Conservation (phyloP, 345 rosid genomes). For the Citrus reticulata region DNA sequence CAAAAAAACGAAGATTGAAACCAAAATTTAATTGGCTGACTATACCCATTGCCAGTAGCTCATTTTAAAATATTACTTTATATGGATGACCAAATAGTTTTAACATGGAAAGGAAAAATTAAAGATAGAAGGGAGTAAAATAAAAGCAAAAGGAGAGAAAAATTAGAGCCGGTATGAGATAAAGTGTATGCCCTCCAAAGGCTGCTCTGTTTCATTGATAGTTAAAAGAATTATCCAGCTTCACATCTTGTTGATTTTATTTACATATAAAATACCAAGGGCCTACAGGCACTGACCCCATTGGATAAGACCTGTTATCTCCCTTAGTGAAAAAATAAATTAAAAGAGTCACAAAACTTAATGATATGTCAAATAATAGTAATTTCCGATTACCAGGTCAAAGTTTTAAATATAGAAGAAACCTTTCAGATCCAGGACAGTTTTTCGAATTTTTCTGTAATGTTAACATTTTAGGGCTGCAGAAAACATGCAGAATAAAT, state of each 20-base stretch:
- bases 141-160: not conserved
- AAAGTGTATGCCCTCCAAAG: not conserved
- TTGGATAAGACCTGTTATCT: not conserved
- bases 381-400: too few relatives aligned
- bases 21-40: not conserved
- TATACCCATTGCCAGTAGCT: not conserved
- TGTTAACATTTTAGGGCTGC: too few relatives aligned
- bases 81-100: too few relatives aligned
- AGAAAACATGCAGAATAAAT: conserved; percentile 1
- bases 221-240: not conserved
- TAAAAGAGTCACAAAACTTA: not conserved
- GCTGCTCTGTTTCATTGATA: not conserved
- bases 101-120: not conserved
- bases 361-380: not conserved
- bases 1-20: not conserved
- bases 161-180: not conserved
- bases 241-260: not conserved
- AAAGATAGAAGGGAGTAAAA: not conserved
- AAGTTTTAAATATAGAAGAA: not conserved
- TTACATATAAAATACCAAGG: not conserved
- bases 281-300: not conserved
- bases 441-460: not conserved
- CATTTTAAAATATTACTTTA: not conserved
- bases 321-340: not conserved
- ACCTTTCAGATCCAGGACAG: not conserved